Conservation (phyloP, 257 asterid species). For the Vinca minor region DNA sequence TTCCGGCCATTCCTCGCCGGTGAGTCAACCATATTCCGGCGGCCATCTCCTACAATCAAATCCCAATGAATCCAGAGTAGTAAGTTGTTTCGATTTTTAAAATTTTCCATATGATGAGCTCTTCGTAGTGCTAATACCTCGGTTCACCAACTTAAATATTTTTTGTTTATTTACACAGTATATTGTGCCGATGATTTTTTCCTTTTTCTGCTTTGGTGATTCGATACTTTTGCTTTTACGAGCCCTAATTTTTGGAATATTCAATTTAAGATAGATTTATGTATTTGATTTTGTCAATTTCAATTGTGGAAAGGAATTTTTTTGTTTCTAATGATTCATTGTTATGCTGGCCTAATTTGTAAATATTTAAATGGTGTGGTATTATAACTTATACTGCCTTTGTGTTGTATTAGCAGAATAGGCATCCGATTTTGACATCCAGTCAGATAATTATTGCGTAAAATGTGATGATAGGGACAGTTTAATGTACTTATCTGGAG, state of each 20-base stretch:
- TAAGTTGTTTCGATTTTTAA: constrained; percentile 12
- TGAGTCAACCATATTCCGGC: constrained; percentile 10
- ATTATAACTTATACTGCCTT: not conserved
- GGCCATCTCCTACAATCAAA: constrained; percentile 1
- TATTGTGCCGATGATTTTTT: not conserved
- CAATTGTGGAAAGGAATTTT: not conserved
- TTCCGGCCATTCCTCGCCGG: constrained; percentile 12
- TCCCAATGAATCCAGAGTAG: constrained; percentile 34
- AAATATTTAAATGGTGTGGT: not conserved
- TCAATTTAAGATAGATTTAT: not conserved
- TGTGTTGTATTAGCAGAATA: not conserved
- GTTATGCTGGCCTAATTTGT: not conserved
- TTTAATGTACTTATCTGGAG: no score
- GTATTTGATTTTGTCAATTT: not conserved
- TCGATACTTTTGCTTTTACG: not conserved
- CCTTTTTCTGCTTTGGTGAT: not conserved
- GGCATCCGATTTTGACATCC: not conserved
- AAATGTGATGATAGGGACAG: not conserved
- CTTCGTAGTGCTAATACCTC: not conserved
- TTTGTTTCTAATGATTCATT: not conserved
- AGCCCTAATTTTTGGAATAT: constrained; percentile 9
- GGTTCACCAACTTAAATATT: not conserved
- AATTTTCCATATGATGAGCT: not conserved
- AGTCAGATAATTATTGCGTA: not conserved
- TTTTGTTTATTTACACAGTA: not conserved